phyloP scores from a whole-genome alignment of 2,329 filamentous ascomycete species.

The Cytospora chrysosperma region DNA sequence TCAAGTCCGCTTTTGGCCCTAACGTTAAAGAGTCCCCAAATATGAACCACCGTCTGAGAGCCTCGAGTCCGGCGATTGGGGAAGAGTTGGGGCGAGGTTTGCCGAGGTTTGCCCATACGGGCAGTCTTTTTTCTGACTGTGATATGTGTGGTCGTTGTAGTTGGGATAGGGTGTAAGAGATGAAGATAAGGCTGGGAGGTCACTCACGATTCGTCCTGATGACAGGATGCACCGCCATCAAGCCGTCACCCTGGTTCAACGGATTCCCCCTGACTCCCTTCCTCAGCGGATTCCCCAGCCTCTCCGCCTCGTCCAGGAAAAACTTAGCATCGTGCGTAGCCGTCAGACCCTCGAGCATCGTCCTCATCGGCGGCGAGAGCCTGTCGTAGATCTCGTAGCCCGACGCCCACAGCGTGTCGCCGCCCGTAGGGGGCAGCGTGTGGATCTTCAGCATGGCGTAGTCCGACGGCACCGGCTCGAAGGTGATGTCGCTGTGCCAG shows the following conservation, averaged over 20 bases:
- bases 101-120: not conserved
- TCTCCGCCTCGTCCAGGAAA: slow-evolving; percentile 49
- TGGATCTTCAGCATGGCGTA: slow-evolving; percentile 48
- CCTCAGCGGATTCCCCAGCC: slow-evolving; percentile 40
- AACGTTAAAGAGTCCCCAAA: too few relatives aligned
- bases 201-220: slow-evolving; percentile 56
- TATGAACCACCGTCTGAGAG: too few relatives aligned
- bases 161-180: not conserved
- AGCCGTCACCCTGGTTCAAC: slow-evolving; percentile 53
- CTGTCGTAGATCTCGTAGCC: slow-evolving; percentile 55
- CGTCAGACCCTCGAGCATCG: slow-evolving; percentile 48
- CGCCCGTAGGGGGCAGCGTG: slow-evolving; percentile 43
- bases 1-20: not conserved
- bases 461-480: slow-evolving; percentile 46
- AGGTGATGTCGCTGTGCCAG: slow-evolving; percentile 40
- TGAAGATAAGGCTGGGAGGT: not conserved
- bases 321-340: slow-evolving; percentile 50
- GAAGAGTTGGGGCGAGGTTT: not conserved
- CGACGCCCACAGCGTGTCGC: slow-evolving; percentile 49
- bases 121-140: too few relatives aligned
- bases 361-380: slow-evolving; percentile 47
- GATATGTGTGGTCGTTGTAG: too few relatives aligned
- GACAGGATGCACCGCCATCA: slow-evolving; percentile 52
- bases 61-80: not conserved
- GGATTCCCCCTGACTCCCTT: slow-evolving; percentile 49